phyloP scores from a whole-genome alignment of 345 rosid species.

The Adansonia digitata region DNA sequence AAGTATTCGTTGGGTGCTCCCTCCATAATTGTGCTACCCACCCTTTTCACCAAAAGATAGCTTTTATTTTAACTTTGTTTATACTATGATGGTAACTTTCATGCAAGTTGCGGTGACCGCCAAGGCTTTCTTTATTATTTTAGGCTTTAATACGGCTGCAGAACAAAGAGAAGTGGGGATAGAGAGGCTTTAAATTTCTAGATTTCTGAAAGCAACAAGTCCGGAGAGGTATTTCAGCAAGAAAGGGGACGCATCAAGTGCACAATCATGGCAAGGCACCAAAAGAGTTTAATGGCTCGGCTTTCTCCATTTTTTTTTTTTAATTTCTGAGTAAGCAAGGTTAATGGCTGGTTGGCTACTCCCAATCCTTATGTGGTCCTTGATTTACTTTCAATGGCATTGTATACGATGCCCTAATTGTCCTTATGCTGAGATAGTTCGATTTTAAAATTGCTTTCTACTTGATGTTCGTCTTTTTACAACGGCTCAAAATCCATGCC shows the following conservation, averaged over 20 bases:
- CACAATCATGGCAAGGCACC: background rate
- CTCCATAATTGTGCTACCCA: constrained; percentile 8
- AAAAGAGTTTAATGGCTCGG: background rate
- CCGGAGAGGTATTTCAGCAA: background rate
- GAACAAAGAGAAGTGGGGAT: background rate
- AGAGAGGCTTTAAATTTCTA: background rate
- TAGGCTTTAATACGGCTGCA: background rate
- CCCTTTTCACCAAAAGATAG: background rate
- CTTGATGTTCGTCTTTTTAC: background rate
- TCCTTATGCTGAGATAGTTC: background rate
- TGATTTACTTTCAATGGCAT: background rate
- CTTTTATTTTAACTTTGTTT: background rate
- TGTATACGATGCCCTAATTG: background rate
- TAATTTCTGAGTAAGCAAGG: too few species aligned
- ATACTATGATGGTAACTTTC: background rate
- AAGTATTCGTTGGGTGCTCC: background rate
- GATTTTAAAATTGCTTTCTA: background rate
- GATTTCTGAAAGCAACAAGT: constrained; percentile 11
- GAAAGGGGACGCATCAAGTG: constrained; percentile 1
- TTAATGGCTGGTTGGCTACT: background rate
- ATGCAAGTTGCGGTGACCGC: background rate
- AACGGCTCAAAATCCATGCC: background rate
- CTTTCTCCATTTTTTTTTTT: background rate
- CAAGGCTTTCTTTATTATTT: background rate
- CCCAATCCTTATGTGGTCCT: constrained; percentile 6